Conservation (phyloP, 805 yeast genomes). For the Suhomyces kilbournensis region DNA sequence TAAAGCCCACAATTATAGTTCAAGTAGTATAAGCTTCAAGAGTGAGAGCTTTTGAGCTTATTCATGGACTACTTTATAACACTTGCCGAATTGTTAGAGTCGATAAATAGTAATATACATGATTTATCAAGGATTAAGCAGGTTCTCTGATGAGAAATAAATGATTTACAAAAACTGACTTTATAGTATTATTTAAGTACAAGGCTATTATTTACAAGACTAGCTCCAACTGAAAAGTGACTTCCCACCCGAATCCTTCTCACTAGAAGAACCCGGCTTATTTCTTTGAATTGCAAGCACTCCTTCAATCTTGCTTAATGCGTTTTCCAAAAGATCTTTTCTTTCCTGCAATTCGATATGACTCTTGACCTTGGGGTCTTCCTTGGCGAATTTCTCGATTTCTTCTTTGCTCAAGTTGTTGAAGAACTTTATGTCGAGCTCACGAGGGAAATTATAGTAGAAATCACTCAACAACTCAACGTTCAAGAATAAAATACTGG, state of each 20-base stretch:
- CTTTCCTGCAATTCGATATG: constrained; percentile 94
- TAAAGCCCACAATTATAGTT: too few species aligned
- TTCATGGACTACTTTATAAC: too few species aligned
- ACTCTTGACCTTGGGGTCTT: constrained; percentile 84
- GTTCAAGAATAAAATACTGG: constrained; percentile 88
- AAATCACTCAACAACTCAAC: constrained; percentile 93
- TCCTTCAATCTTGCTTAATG: constrained; percentile 78
- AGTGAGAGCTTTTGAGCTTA: too few species aligned
- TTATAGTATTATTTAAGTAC: too few species aligned
- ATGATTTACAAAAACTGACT: too few species aligned
- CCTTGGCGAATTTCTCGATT: constrained; percentile 86
- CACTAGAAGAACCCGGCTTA: constrained; percentile 10
- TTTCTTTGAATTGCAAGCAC: constrained; percentile 64
- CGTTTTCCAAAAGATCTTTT: constrained; percentile 82
- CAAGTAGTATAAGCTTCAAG: too few species aligned
- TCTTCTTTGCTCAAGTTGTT: constrained; percentile 66
- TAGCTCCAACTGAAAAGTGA: constrained; percentile 8
- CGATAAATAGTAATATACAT: too few species aligned
- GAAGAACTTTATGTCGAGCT: constrained; percentile 73
- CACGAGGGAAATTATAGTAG: constrained; percentile 94
- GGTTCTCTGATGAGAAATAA: too few species aligned
- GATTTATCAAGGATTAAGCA: too few species aligned
- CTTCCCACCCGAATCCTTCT: constrained; percentile 4
- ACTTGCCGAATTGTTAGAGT: too few species aligned
- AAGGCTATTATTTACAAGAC: not conserved